These are phyloP conservation scores for Boletellus sp. DNA, from an alignment of 768 basidiomycete genomes.

Conservation along the genomic window DNA sequence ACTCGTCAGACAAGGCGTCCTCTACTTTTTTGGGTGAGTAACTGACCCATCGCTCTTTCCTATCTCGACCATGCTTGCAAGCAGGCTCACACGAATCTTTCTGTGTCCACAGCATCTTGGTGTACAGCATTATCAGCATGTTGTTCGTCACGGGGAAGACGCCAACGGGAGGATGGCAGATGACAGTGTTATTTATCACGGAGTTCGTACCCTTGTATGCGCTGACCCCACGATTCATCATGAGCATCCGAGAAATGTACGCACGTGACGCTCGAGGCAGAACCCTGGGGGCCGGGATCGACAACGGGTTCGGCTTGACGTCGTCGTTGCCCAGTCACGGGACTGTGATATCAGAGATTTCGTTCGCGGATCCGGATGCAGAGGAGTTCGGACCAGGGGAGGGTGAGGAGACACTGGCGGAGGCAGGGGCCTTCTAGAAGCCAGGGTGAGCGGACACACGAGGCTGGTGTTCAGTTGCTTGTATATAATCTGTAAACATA, in stretches of 20 bases:
- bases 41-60: too few species aligned
- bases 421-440: too few species aligned
- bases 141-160: neutral
- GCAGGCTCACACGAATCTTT: too few species aligned
- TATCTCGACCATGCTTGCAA: neutral
- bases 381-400: neutral
- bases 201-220: neutral
- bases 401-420: neutral
- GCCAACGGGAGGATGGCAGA: neutral
- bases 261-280: neutral
- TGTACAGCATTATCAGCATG: neutral
- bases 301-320: constrained; percentile 5
- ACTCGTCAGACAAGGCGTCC: constrained; percentile 2
- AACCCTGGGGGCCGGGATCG: neutral
- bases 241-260: constrained; percentile 6
- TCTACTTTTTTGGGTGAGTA: constrained; percentile 11
- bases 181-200: neutral
- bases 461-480: too few species aligned
- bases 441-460: too few species aligned
- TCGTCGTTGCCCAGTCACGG: neutral
- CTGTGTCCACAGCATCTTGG: neutral
- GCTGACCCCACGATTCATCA: constrained; percentile 2
- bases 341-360: neutral
- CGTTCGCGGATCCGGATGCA: neutral
- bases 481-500: too few species aligned